Conservation (phyloP, 2,329 filamentous ascomycete species). For the Pestalotiopsis fici region DNA sequence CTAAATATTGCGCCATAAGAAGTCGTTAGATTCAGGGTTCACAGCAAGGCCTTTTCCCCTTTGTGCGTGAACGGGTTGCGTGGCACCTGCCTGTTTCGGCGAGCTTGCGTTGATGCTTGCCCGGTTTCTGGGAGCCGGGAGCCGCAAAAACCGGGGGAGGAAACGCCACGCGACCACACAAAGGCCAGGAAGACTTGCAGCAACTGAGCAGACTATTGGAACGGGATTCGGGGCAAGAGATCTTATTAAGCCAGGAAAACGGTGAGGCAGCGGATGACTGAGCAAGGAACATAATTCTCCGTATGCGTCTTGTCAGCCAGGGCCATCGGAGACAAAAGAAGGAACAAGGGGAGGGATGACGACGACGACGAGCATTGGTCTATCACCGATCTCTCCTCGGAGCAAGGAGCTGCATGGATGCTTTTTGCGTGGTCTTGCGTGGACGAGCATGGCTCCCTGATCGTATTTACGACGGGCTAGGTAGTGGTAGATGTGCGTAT, state of each 20-base stretch:
- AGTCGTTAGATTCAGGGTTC: not conserved
- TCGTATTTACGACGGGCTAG: not conserved
- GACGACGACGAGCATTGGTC: not conserved
- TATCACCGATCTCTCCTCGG: not conserved
- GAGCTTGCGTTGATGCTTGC: not conserved
- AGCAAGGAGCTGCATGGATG: not conserved
- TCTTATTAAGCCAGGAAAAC: not conserved
- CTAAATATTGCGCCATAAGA: not conserved
- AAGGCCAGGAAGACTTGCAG: not conserved
- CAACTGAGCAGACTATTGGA: not conserved
- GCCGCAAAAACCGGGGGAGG: not conserved
- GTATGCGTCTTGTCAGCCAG: not conserved
- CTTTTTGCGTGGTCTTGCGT: not conserved
- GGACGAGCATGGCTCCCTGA: not conserved
- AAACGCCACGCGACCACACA: not conserved
- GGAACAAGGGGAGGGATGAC: not conserved
- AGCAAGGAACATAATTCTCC: not conserved
- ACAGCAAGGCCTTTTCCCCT: not conserved
- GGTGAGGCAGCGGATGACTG: not conserved
- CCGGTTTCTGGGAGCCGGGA: not conserved
- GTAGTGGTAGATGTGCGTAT: not conserved
- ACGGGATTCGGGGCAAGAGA: not conserved
- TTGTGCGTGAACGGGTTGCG: not conserved
- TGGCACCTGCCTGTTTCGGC: constrained; percentile 8
- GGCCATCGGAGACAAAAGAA: not conserved